A percentile compares a stretch with the other conserved stretches of the same genome.
Conservation (phyloP, 352 stramenopile species). For the Blastocystis sp. region DNA sequence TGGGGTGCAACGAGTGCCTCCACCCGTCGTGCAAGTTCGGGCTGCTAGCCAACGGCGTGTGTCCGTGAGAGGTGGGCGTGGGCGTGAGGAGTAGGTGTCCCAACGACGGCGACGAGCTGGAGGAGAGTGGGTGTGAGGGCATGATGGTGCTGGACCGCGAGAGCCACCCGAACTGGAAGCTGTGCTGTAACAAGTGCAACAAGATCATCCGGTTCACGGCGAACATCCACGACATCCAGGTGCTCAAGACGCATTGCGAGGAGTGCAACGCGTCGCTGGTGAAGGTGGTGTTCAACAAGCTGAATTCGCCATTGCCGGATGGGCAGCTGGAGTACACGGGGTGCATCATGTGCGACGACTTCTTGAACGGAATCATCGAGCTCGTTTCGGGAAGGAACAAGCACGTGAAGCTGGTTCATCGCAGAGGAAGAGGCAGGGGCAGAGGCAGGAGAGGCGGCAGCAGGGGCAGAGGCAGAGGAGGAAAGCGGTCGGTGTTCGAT, state of each 20-base stretch:
- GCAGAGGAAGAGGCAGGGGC: constrained; percentile 65
- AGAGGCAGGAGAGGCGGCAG: constrained; percentile 71
- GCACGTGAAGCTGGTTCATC: constrained; percentile 73
- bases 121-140: constrained; percentile 70
- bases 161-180: constrained; percentile 76
- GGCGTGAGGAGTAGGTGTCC: constrained; percentile 64
- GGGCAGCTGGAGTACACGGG: constrained; percentile 72
- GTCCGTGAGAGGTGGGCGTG: constrained; percentile 70
- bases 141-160: constrained; percentile 75
- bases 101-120: constrained; percentile 22
- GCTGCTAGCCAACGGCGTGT: constrained; percentile 74
- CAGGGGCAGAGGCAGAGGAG: constrained; percentile 1
- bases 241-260: constrained; percentile 66
- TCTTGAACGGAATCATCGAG: constrained; percentile 74
- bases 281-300: constrained; percentile 75
- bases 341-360: constrained; percentile 75
- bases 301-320: constrained; percentile 73
- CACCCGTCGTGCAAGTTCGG: constrained; percentile 75
- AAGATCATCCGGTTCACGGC: constrained; percentile 74
- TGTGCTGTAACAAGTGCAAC: constrained; percentile 75
- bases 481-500: constrained; percentile 67
- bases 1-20: constrained; percentile 74
- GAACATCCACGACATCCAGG: constrained; percentile 73
- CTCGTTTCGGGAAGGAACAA: constrained; percentile 74
- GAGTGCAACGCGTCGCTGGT: constrained; percentile 72